Conservation (phyloP, 2,329 filamentous ascomycete species). For the Aureobasidium sp. region DNA sequence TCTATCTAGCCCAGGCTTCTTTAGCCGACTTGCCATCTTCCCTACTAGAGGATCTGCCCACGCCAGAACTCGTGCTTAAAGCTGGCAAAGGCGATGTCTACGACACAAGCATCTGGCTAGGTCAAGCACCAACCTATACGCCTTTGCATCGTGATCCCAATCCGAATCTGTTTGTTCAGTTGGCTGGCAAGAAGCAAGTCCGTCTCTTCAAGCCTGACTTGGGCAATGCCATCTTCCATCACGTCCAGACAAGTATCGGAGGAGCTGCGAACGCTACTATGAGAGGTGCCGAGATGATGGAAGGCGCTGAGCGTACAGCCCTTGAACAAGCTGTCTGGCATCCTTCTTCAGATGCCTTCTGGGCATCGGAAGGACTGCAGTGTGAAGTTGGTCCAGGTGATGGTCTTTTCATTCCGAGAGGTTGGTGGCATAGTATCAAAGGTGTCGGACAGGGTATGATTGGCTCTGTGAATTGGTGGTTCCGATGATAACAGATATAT, state of each 20-base stretch:
- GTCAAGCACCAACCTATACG: constrained; percentile 78
- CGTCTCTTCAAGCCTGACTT: constrained; percentile 60
- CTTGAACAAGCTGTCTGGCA: constrained; percentile 69
- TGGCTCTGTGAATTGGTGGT: constrained; percentile 75
- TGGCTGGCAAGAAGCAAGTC: constrained; percentile 65
- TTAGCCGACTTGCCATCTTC: constrained; percentile 59
- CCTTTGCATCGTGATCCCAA: constrained; percentile 91
- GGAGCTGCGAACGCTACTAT: constrained; percentile 44
- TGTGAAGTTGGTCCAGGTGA: constrained; percentile 58
- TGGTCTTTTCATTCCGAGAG: constrained; percentile 69
- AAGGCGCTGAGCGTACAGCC: constrained; percentile 59
- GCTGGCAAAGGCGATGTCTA: constrained; percentile 80
- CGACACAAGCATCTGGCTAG: constrained; percentile 79
- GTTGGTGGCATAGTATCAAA: constrained; percentile 82
- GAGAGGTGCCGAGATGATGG: constrained; percentile 86
- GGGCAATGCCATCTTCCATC: constrained; percentile 59
- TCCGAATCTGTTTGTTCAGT: constrained; percentile 82
- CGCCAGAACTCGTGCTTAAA: constrained; percentile 55
- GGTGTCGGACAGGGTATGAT: constrained; percentile 54
- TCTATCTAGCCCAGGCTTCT: constrained; percentile 83
- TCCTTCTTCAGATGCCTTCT: constrained; percentile 20
- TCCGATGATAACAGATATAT: constrained; percentile 43
- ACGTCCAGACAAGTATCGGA: constrained; percentile 37
- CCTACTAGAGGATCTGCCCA: constrained; percentile 60
- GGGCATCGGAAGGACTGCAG: constrained; percentile 38